Evolutionary conservation across 768 basidiomycete genomes (phyloP), one percentile per base, ranked within the genome.

Genomic region (Coprinellus micaceus): DNA sequence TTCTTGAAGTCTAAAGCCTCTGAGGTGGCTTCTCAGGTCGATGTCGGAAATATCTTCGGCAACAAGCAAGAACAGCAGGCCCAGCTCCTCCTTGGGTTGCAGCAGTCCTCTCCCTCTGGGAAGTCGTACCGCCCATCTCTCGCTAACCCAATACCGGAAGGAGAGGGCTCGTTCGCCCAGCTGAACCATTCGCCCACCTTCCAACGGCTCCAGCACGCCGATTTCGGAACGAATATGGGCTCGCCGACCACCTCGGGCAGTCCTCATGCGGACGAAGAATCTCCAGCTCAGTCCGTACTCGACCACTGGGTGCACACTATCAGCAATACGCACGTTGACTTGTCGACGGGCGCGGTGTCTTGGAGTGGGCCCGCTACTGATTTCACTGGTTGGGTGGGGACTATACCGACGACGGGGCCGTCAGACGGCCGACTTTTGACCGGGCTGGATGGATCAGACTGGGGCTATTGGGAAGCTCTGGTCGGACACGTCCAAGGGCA

Each of bases 231-330:
- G 7, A 33, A 33, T 13, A 33, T 33, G 10, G 72, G 73, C 54
- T 86, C 88, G 15, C 83, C 85, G 37, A 81, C 82, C 1, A 83
- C 80, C 17, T 81, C 86, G 22, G 82, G 81, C n/a, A 90, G 88
- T 64, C 89, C 87, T 1, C 77, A 74, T 56, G 85, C 79, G 43
- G 91, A 91, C 46, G 90, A 88, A 10, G 85, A 91, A 64, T 83
- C 81, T 24, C 76, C 86, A 6, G 89, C 90, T 3, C 91, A 94
- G 64, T 82, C 82, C 11, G 67, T 94, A 54, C 74, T 94, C 46
- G 90, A 94, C 67, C 87, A 91, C 59, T 93, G 91, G 91, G 88
- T 84, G 64, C 86, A 85, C 59, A 84, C 85, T n/a, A 82, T 91
- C 60, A 88, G 82, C 64, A 87, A 85, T 56, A 79, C 84, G 11